phyloP scores from a whole-genome alignment of 177 flowering plant genomes.

The Vitis hybrid region DNA sequence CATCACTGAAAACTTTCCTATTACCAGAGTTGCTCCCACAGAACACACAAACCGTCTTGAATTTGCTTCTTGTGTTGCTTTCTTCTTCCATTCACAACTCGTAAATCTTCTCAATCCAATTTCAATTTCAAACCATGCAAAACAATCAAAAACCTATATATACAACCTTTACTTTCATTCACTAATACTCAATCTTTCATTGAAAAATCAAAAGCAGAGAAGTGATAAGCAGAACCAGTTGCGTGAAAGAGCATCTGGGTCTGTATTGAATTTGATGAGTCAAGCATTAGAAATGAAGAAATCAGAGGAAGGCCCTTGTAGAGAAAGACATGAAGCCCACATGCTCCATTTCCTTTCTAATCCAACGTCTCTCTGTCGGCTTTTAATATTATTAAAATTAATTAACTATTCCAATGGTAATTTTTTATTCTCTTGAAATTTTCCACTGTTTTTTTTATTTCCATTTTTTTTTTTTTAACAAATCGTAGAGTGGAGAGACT shows the following conservation, averaged over 20 bases:
- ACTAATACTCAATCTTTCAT: not conserved
- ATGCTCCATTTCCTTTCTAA: conserved; percentile 27
- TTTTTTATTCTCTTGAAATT: no score
- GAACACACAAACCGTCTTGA: conserved; percentile 80
- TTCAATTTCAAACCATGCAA: conserved; percentile 21
- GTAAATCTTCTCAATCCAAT: conserved; percentile 12
- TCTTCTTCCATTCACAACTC: conserved; percentile 42
- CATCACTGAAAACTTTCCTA: conserved; percentile 67
- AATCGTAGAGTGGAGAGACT: no score
- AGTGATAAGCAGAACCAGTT: conserved; percentile 1
- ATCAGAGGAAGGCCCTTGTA: conserved; percentile 1
- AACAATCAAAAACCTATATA: conserved; percentile 2
- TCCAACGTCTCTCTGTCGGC: conserved; percentile 40
- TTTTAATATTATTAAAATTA: conserved; percentile 5
- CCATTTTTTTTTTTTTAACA: no score
- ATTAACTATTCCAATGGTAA: no score
- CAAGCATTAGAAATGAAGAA: conserved; percentile 2
- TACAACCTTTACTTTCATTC: not conserved
- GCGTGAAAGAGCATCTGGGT: conserved; percentile 15
- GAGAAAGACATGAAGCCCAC: conserved; percentile 32
- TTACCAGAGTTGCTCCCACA: conserved; percentile 84
- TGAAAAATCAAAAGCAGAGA: conserved; percentile 1
- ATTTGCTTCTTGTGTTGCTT: conserved; percentile 34
- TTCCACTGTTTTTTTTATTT: no score
- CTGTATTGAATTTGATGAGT: conserved; percentile 9